Evolutionary conservation across 176 grass and related monocot species (phyloP).

Genomic region (Hsuehochloa calcarea): DNA sequence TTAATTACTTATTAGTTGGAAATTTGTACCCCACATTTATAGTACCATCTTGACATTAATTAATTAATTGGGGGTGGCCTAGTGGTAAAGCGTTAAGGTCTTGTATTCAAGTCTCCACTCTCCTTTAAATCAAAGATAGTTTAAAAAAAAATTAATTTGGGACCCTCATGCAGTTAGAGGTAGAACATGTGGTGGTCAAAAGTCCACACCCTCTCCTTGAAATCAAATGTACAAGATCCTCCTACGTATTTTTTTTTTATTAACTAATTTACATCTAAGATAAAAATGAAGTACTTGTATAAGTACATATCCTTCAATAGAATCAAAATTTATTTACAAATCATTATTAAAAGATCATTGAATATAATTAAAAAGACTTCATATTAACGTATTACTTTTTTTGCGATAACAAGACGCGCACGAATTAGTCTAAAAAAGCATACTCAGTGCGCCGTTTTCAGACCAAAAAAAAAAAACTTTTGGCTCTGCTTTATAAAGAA

Average conservation of each 20-base stretch:
- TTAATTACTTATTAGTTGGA: not conserved
- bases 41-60: not conserved
- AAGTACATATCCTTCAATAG: not conserved
- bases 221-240: no score
- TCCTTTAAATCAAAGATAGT: no score
- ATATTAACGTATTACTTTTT: not conserved
- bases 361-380: not conserved
- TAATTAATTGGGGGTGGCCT: not conserved
- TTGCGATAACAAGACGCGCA: no score
- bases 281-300: not conserved
- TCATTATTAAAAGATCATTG: not conserved
- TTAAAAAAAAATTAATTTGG: not conserved
- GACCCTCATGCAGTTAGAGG: no score
- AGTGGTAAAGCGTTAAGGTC: no score
- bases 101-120: no score
- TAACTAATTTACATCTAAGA: not conserved
- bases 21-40: not conserved
- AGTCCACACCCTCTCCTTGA: no score
- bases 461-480: no score
- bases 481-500: no score
- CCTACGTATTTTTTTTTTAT: no score
- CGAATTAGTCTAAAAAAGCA: no score
- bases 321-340: not conserved
- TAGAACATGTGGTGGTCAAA: no score
- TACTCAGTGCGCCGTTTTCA: not conserved